Conservation (phyloP, 805 yeast species). For the Metschnikowia chrysomelidarum region DNA sequence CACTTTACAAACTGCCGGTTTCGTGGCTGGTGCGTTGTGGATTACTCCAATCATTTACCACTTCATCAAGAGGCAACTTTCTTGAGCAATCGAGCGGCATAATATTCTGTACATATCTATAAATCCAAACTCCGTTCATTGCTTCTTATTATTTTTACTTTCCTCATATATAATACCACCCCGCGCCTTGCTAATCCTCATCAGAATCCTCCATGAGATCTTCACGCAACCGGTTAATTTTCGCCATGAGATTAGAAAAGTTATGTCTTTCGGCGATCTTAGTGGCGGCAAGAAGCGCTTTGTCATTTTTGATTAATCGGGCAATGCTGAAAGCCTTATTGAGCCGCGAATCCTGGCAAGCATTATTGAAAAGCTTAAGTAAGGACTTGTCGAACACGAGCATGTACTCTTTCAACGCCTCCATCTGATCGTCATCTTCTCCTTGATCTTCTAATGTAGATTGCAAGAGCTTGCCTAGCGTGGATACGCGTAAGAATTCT, state of each 20-base stretch:
- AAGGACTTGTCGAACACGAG: constrained; percentile 70
- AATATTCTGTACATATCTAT: constrained; percentile 7
- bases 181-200: no score
- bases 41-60: constrained; percentile 53
- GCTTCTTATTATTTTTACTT: no score
- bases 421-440: constrained; percentile 42
- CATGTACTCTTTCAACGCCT: constrained; percentile 50
- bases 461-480: constrained; percentile 58
- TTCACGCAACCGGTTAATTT: constrained; percentile 39
- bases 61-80: constrained; percentile 49
- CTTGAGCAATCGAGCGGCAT: constrained; percentile 8
- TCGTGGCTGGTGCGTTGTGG: constrained; percentile 67
- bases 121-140: constrained; percentile 5
- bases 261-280: constrained; percentile 73
- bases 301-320: constrained; percentile 66
- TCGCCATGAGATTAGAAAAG: constrained; percentile 33
- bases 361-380: constrained; percentile 68
- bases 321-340: constrained; percentile 71
- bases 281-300: constrained; percentile 79
- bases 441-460: constrained; percentile 44
- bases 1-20: constrained; percentile 58
- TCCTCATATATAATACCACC: no score
- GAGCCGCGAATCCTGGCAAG: constrained; percentile 65
- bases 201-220: constrained; percentile 28
- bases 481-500: constrained; percentile 55